Evolutionary conservation across 768 basidiomycete species (phyloP), one percentile per base, ranked within the genome.

Genomic region (Auriscalpium microsporum): DNA sequence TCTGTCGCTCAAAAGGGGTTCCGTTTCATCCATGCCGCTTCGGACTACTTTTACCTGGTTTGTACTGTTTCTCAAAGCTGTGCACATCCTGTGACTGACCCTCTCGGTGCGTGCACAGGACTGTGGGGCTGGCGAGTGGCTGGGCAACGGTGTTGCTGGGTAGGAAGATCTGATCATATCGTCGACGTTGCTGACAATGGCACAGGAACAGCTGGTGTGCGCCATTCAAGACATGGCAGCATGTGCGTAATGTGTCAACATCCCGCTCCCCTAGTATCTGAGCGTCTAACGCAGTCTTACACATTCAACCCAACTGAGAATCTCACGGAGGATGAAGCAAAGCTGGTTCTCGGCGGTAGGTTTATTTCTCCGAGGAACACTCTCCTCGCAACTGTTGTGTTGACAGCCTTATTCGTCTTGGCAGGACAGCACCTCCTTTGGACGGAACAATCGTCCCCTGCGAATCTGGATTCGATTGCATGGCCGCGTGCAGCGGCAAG

Each of bases 191-290:
- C 28, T 28, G 28, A 28, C 28, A 4, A 2, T 28, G 28, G 28
- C 28, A 58, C 44, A 77, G 80, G 5, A 81, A 80, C 57, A 82
- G 80, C 62, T 88, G 86, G 84, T 87, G 84, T 63, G 84, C 84
- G 62, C 84, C 86, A 0, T 88, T 84, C 80, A 88, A 88, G 68
- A 82, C 82, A 7, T 91, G 88, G 88, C 81, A 86, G 64, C 78
- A 81, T 69, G 84, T 86, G 53, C 56, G 63, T 56, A 52, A n/a
- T 13, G 40, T 34, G 28, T 8, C 19, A 34, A 21, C 34, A 9
- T 21, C 47, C 10, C 60, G 52, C 56, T 61, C 63, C 67, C 45
- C 56, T 63, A 48, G 66, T 65, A 3, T 56, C 28, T 28, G 28
- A 28, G 28, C 28, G 28, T 28, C 7, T 35, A 38, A 1, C 49